Conservation (phyloP, 1,284 basidiomycete species). For the Microbotryum intermedium region DNA sequence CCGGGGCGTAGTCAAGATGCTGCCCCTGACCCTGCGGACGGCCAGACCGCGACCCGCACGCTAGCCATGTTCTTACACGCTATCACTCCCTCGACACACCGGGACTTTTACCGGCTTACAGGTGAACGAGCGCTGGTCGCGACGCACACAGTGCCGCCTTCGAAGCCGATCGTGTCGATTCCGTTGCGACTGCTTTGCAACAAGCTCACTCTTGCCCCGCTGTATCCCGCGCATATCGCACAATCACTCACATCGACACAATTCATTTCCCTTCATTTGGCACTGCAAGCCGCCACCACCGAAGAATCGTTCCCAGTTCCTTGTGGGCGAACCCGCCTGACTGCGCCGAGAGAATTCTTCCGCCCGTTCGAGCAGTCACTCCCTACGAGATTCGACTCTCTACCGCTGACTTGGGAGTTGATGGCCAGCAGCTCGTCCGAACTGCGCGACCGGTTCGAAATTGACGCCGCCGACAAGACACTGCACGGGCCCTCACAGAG, state of each 20-base stretch:
- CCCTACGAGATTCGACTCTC: neutral
- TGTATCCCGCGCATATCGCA: neutral
- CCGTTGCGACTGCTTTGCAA: slow-evolving; percentile 1
- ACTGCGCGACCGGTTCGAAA: slow-evolving; percentile 1
- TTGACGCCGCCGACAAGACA: neutral
- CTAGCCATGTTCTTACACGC: too few relatives aligned
- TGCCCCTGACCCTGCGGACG: too few relatives aligned
- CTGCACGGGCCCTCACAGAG: neutral
- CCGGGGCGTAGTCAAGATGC: too few relatives aligned
- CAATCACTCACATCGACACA: slow-evolving; percentile 20
- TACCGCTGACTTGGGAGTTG: neutral
- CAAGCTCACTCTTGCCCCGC: neutral
- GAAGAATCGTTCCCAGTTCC: neutral
- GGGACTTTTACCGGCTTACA: too few relatives aligned
- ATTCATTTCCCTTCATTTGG: slow-evolving; percentile 26
- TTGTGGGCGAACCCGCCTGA: neutral
- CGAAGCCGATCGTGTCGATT: too few relatives aligned
- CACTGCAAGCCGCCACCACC: slow-evolving; percentile 16
- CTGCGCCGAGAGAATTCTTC: neutral
- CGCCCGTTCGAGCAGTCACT: neutral
- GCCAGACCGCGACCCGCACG: too few relatives aligned
- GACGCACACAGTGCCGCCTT: too few relatives aligned
- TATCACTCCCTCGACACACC: too few relatives aligned
- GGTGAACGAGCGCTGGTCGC: too few relatives aligned
- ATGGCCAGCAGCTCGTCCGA: neutral